These are phyloP conservation scores for Candida ficus DNA, from an alignment of 805 yeast species.

Conservation along the genomic window DNA sequence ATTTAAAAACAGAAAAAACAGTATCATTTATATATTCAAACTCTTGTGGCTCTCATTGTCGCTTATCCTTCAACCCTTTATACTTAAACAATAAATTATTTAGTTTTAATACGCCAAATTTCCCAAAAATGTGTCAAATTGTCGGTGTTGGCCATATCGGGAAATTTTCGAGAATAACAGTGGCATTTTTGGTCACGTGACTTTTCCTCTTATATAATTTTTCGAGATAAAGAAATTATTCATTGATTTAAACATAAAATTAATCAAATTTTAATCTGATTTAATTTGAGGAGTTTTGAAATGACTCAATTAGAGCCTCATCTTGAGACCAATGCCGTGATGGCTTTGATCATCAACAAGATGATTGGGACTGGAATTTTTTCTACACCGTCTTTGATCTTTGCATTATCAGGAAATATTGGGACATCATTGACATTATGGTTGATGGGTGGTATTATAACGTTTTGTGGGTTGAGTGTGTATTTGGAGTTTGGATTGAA, in stretches of 20 bases:
- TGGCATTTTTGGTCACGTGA: neutral
- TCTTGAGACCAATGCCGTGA: slow-evolving; percentile 18
- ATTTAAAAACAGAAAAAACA: too few species aligned
- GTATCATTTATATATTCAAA: too few species aligned
- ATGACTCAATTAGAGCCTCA: slow-evolving; percentile 10
- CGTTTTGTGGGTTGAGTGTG: slow-evolving; percentile 48
- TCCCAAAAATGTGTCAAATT: neutral
- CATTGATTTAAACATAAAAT: neutral
- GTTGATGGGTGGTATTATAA: slow-evolving; percentile 58
- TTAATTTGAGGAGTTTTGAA: neutral
- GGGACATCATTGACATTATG: slow-evolving; percentile 53
- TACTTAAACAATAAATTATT: too few species aligned
- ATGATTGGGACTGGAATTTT: slow-evolving; percentile 76
- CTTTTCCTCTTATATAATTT: neutral
- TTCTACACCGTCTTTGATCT: slow-evolving; percentile 61
- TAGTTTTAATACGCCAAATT: neutral
- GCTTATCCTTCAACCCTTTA: too few species aligned
- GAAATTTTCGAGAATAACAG: too few species aligned
- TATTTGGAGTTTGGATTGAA: slow-evolving; percentile 64
- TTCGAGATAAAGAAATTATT: too few species aligned
- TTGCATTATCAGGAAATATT: slow-evolving; percentile 50
- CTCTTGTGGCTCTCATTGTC: too few species aligned
- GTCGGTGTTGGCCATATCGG: neutral
- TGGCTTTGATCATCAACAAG: slow-evolving; percentile 50
- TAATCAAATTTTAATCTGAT: neutral